Conservation (phyloP, 2,329 filamentous ascomycete genomes). For the Akanthomyces uredinophilus region DNA sequence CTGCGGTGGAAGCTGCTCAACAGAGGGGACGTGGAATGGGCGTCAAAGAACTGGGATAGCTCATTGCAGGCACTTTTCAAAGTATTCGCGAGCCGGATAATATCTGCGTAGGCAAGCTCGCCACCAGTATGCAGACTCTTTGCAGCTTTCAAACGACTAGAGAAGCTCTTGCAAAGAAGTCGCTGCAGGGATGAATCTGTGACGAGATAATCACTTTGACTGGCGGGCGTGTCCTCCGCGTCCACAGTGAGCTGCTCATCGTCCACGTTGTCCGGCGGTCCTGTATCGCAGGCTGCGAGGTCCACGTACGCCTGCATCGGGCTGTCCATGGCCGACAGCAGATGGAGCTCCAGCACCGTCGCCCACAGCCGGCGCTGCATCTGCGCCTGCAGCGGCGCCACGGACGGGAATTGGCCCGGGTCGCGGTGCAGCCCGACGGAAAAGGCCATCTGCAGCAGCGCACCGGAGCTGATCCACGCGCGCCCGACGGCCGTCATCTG, state of each 20-base stretch:
- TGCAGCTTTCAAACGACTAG: neutral
- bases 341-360: slow-evolving; percentile 3
- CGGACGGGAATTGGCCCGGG: neutral
- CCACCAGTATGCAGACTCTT: neutral
- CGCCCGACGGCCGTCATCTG: slow-evolving; percentile 10
- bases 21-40: neutral
- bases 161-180: neutral
- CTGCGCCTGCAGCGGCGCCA: neutral
- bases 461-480: slow-evolving; percentile 1
- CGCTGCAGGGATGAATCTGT: neutral
- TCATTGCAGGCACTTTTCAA: neutral
- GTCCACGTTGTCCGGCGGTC: neutral
- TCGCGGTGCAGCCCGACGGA: slow-evolving; percentile 8
- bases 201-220: neutral
- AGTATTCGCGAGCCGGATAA: neutral
- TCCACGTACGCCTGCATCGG: neutral
- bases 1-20: neutral
- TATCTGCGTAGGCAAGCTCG: neutral
- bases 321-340: neutral
- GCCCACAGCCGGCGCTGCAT: slow-evolving; percentile 10
- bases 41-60: neutral
- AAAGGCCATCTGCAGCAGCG: slow-evolving; percentile 10
- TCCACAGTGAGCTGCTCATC: neutral
- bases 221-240: neutral
- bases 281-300: neutral